Conservation (phyloP, 768 basidiomycete genomes). For the Amanita molliuscula region DNA sequence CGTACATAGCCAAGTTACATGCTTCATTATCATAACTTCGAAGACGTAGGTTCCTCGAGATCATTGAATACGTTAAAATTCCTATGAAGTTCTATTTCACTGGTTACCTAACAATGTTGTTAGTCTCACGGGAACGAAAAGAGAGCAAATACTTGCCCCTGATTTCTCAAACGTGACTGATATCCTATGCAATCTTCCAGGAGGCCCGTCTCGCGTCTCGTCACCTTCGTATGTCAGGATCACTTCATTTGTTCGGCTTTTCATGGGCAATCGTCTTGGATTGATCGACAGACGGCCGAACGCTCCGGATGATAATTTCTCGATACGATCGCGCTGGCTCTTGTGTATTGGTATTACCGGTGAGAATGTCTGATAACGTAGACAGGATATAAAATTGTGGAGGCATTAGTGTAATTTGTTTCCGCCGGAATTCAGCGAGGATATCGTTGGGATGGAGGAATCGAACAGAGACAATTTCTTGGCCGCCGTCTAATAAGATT, state of each 20-base stretch:
- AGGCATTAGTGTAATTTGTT: constrained; percentile 54
- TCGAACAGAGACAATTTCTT: constrained; percentile 60
- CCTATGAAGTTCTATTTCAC: constrained; percentile 41
- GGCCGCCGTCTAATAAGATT: constrained; percentile 39
- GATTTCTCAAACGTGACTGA: constrained; percentile 34
- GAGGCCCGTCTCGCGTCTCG: constrained; percentile 50
- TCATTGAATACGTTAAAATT: constrained; percentile 62
- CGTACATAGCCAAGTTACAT: too few species aligned
- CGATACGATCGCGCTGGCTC: constrained; percentile 39
- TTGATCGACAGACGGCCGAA: constrained; percentile 59
- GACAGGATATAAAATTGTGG: constrained; percentile 65
- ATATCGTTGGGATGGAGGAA: constrained; percentile 49
- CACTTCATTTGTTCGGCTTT: constrained; percentile 32
- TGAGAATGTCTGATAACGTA: constrained; percentile 46
- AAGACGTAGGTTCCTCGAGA: constrained; percentile 15
- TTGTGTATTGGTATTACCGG: constrained; percentile 26
- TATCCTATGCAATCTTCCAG: constrained; percentile 51
- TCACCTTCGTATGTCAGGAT: constrained; percentile 63
- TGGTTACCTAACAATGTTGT: constrained; percentile 28
- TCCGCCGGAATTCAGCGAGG: constrained; percentile 38
- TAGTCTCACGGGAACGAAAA: background rate
- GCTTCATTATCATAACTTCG: background rate
- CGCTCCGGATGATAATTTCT: constrained; percentile 34
- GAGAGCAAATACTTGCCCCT: constrained; percentile 31
- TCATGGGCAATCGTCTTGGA: constrained; percentile 27